Base-by-base conservation (phyloP, 2,329 filamentous ascomycete genomes). In the Pestalotiopsis sp. region DNA sequence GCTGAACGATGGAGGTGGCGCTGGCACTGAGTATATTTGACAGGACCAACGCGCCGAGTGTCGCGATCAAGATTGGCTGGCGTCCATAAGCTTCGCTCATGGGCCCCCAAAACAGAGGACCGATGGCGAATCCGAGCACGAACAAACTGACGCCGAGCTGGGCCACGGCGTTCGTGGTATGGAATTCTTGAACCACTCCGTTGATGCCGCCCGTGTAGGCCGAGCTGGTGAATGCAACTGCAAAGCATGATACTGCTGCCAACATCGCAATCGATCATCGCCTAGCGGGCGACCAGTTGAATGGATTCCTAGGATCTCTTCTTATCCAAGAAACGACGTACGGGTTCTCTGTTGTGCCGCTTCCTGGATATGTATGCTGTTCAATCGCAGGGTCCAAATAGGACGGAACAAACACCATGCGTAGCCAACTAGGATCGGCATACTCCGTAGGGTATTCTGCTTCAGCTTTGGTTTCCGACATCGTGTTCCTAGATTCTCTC, bases 61-160 rank as follows among this genome's bases (percentile, higher is more conserved):
- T 90, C 67, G 83, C 78, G 72, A 88, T 84, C 75, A 91, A 90
- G 20, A 92, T 83, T 56, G 85, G 77, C 74, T 91, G 85, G 7
- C 88, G 83, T 3, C 88, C 90, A 67, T 87, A 90, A 23, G 92
- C 78, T 74, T 93, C 90, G 71, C 82, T 80, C 41, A 89, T 73
- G 13, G 85, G 85, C 4, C 86, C 87, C 81, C 85, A 87, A 0
- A 88, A 69, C 25, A 86, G 73, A 1, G 84, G 84, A 0, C 86
- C 85, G 60, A 87, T 79, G 17, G 77, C 78, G 64, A 87, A 87
- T 3, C 85, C 86, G 9, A 87, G 70, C 5, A 88, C 85, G 75
- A 86, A 87, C 3, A 88, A 76, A 3, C 84, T 85, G 3, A 87
- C 78, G 9, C 85, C 85, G 3, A 87, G 77, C 1, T 81, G 84